Conservation (phyloP, 352 stramenopile genomes). For the Phytophthora multivora region DNA sequence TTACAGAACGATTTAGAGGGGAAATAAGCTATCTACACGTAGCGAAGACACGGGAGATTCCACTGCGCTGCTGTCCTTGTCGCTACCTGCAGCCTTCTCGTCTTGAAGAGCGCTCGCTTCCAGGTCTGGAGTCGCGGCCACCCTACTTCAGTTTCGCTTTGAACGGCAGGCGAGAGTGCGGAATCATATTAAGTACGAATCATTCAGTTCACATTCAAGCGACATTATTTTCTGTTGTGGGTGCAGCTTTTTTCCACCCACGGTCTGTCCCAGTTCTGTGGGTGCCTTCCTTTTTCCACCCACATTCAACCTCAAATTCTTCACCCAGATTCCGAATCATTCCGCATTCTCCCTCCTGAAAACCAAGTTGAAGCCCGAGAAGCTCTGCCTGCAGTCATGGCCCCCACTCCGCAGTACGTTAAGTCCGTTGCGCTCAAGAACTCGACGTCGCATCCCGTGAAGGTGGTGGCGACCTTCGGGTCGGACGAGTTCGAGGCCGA, state of each 20-base stretch:
- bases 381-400: slow-evolving; percentile 28
- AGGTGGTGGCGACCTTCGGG: slow-evolving; percentile 68
- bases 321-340: slow-evolving; percentile 12
- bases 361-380: slow-evolving; percentile 31
- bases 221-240: too few species aligned
- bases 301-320: slow-evolving; percentile 18
- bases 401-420: slow-evolving; percentile 65
- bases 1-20: too few species aligned
- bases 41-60: too few species aligned
- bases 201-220: not conserved
- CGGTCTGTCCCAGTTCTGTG: too few species aligned
- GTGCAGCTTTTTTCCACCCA: too few species aligned
- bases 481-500: slow-evolving; percentile 70
- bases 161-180: slow-evolving; percentile 7
- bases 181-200: slow-evolving; percentile 22
- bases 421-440: slow-evolving; percentile 81
- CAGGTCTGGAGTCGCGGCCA: too few species aligned
- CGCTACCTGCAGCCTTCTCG: too few species aligned
- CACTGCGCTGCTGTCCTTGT: too few species aligned
- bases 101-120: too few species aligned
- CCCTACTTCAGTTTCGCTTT: slow-evolving; percentile 20
- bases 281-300: too few species aligned
- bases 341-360: not conserved
- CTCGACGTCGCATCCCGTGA: slow-evolving; percentile 55
- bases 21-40: too few species aligned